Base-by-base conservation (phyloP, 176 grass and related monocot genomes). In the Echinochloa phyllopogon region DNA sequence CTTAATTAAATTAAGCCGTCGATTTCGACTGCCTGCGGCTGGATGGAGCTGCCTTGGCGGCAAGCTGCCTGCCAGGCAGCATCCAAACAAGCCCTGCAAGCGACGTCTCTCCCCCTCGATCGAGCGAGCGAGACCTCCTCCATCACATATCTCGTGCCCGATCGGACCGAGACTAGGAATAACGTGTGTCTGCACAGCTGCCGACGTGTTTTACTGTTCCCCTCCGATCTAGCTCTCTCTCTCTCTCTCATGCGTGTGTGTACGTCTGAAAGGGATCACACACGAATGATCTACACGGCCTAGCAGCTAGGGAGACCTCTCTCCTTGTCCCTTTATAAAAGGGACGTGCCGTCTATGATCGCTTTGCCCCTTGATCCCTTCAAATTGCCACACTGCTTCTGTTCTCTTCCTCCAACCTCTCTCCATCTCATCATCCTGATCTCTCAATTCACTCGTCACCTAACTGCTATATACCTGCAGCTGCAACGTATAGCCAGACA, bases 291-390 rank as follows among this genome's bases (percentile, higher is more conserved):
- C 84, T 82, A 84, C 79, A 88, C 57, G 69, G 84, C 60, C 85
- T 79, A 84, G 48, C 83, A 69, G n/a, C n/a, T n/a, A 87, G 25
- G 84, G 43, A 24, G n/a, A 65, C 27, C 56, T 58, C 77, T 86
- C 72, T 87, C 69, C 67, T 84, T 18, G 65, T 82, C 89, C 77
- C 81, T 91, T 88, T 97, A 94, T 97, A 94, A 90, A 97, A 92
- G 77, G 82, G 85, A 56, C 45, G 63, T 71, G 74, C 37, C 33
- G 73, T 88, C 65, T 84, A 66, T 87, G 78, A 88, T 91, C 82
- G 61, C 84, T 42, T 72, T 60, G 69, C 56, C 67, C 60, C 52
- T 83, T 72, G 89, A 63, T 72, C 79, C 72, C 80, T 75, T 48
- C 78, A 85, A 65, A 79, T 83, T 90, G 66, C 74, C 80, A 57